A percentile compares a stretch with the other conserved stretches of the same genome.
phyloP scores from a whole-genome alignment of 2,329 filamentous ascomycete genomes.

The Fusarium sp. region DNA sequence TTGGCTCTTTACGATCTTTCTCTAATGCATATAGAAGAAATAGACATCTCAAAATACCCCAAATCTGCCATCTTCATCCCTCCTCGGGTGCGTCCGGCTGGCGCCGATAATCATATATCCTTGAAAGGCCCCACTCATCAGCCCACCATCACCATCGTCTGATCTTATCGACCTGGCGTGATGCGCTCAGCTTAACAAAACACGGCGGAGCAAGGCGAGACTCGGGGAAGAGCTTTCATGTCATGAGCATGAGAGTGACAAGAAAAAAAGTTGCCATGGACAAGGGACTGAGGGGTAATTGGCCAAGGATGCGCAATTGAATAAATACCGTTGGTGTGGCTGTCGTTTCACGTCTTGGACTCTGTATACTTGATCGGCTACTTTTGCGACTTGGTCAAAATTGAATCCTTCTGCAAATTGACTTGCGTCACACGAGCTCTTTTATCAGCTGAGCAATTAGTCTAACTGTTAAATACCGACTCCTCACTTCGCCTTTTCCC shows the following conservation, averaged over 20 bases:
- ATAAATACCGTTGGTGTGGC: conserved; percentile 44
- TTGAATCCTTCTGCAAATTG: conserved; percentile 8
- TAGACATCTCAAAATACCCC: neutral
- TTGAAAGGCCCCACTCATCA: conserved; percentile 48
- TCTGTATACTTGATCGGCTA: conserved; percentile 29
- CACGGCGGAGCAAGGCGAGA: conserved; percentile 49
- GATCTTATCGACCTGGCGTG: conserved; percentile 50
- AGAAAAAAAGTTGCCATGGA: conserved; percentile 24
- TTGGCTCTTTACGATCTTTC: rapidly evolving
- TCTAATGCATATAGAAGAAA: neutral
- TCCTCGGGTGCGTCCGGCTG: conserved; percentile 47
- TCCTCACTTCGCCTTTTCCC: neutral
- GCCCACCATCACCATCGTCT: conserved; percentile 44
- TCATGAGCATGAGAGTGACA: conserved; percentile 24
- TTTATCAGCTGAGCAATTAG: conserved; percentile 9
- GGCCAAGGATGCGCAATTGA: conserved; percentile 24
- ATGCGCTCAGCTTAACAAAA: conserved; percentile 46
- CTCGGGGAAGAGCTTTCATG: conserved; percentile 38
- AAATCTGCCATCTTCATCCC: neutral
- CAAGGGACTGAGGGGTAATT: conserved; percentile 28
- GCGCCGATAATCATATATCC: conserved; percentile 43
- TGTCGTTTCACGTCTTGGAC: conserved; percentile 6
- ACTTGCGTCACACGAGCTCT: conserved; percentile 2
- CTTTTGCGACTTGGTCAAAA: neutral
- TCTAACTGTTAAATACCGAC: neutral